Conservation (phyloP, 2,329 filamentous ascomycete genomes). For the Clonostachys sp. region DNA sequence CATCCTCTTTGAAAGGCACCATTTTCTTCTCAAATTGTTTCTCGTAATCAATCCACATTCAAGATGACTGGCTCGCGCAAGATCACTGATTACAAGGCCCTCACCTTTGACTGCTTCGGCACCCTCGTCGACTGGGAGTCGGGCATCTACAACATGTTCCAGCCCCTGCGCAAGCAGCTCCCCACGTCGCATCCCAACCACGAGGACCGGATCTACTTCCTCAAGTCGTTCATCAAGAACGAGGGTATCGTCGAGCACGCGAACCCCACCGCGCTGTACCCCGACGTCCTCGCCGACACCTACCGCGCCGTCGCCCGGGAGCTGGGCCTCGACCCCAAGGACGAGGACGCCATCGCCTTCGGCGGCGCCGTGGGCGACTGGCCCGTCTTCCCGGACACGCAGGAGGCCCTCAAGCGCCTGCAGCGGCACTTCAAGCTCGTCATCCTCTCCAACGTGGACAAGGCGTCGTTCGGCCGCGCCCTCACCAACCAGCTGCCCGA, state of each 20-base stretch:
- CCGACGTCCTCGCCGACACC: slow-evolving; percentile 31
- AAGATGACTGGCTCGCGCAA: slow-evolving; percentile 6
- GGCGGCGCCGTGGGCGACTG: slow-evolving; percentile 47
- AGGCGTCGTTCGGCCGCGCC: slow-evolving; percentile 16
- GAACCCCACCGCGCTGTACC: slow-evolving; percentile 34
- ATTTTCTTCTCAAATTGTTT: background rate
- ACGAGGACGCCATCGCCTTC: slow-evolving; percentile 8
- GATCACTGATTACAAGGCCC: slow-evolving; percentile 26
- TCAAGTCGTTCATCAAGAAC: slow-evolving; percentile 43
- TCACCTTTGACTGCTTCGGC: slow-evolving; percentile 77
- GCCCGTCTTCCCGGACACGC: slow-evolving; percentile 53
- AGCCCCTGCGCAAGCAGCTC: slow-evolving; percentile 37
- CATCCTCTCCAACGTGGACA: slow-evolving; percentile 57
- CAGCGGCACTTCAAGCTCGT: slow-evolving; percentile 50
- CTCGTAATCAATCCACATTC: background rate
- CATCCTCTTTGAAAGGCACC: background rate
- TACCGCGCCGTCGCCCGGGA: slow-evolving; percentile 29
- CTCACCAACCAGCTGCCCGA: slow-evolving; percentile 33
- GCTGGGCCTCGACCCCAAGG: slow-evolving; percentile 4
- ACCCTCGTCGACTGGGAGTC: slow-evolving; percentile 75
- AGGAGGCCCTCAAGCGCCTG: slow-evolving; percentile 44
- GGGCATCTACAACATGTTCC: slow-evolving; percentile 54
- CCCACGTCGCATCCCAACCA: slow-evolving; percentile 26
- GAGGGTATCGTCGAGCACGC: slow-evolving; percentile 51
- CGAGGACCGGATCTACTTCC: slow-evolving; percentile 29